phyloP scores from a whole-genome alignment of 2,329 filamentous ascomycete genomes.

The Pseudogymnoascus sp. region DNA sequence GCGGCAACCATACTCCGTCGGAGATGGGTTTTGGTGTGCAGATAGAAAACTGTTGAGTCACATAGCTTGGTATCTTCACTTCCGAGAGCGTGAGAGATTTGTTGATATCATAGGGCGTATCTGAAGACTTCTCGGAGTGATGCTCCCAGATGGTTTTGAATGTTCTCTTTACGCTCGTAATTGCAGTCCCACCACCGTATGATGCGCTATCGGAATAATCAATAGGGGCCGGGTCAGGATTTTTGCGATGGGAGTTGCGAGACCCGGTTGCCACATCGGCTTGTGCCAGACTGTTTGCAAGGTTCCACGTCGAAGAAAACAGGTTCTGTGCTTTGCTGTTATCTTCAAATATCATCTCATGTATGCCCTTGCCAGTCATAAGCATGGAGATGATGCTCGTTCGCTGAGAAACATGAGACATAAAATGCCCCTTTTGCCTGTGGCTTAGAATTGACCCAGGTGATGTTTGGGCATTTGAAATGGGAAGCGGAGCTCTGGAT shows the following conservation, averaged over 20 bases:
- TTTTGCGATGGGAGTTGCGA: not conserved
- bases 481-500: not conserved
- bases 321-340: not conserved
- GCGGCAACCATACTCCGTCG: not conserved
- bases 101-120: not conserved
- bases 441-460: not conserved
- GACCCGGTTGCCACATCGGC: not conserved
- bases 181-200: not conserved
- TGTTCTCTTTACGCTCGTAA: not conserved
- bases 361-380: not conserved
- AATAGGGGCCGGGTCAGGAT: not conserved
- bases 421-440: not conserved
- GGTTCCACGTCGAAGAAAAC: not conserved
- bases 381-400: not conserved
- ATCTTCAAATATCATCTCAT: not conserved
- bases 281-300: not conserved
- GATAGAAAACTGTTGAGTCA: not conserved
- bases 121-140: not conserved
- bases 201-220: not conserved
- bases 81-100: not conserved
- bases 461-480: not conserved
- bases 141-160: not conserved
- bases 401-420: not conserved
- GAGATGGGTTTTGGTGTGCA: not conserved
- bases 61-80: not conserved